These are phyloP conservation scores for Coemansia sp. DNA, from an alignment of 192 early-diverging fungal species.

Conservation along the genomic window DNA sequence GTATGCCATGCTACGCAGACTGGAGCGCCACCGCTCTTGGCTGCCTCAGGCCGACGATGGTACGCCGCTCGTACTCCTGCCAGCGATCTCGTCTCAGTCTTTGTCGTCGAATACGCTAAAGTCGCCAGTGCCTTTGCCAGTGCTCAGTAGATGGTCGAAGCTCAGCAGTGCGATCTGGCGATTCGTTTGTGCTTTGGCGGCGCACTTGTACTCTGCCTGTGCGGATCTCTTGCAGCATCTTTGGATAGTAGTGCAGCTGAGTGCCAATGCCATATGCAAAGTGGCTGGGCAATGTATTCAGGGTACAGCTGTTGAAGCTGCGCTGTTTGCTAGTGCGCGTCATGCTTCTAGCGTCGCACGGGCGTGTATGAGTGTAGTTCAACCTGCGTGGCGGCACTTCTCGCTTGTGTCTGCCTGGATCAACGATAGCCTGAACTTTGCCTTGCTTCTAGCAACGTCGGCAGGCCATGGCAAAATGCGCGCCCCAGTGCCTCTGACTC, in stretches of 20 bases:
- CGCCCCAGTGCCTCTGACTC: not conserved
- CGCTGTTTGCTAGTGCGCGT: not conserved
- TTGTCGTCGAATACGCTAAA: not conserved
- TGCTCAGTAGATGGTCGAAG: not conserved
- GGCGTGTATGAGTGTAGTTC: not conserved
- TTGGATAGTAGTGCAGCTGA: constrained; percentile 1
- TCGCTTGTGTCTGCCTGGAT: constrained; percentile 1
- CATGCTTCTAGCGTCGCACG: not conserved
- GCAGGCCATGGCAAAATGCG: constrained; percentile 7
- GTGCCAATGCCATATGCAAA: not conserved
- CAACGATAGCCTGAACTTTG: not conserved
- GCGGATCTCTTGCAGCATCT: not conserved
- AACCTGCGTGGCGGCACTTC: constrained; percentile 9
- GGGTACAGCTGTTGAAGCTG: not conserved
- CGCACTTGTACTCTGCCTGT: not conserved
- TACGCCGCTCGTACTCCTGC: constrained; percentile 41
- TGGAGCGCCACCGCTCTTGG: constrained; percentile 26
- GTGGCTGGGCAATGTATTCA: not conserved
- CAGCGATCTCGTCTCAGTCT: not conserved
- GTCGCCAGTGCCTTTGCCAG: not conserved
- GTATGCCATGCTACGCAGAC: constrained; percentile 50
- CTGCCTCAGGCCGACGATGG: constrained; percentile 52
- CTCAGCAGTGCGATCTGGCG: not conserved
- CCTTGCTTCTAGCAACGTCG: constrained; percentile 5
- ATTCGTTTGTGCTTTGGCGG: not conserved